Evolutionary conservation across 257 asterid species (phyloP).

Genomic region (Misopates orontium): DNA sequence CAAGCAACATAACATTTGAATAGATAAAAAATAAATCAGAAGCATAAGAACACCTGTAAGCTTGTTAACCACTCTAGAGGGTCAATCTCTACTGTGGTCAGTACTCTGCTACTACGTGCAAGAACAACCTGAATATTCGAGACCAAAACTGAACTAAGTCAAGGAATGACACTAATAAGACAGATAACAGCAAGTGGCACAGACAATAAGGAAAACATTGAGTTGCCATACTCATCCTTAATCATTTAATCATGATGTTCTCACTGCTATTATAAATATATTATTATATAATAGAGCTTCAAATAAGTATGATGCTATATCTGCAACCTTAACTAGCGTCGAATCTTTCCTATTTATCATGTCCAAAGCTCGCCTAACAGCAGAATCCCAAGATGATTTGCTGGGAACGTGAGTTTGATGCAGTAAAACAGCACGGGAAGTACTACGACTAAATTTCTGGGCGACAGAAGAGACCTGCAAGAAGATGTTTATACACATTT

Average conservation of each 20-base stretch:
- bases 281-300: background rate
- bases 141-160: conserved; percentile 4
- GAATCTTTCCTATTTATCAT: conserved; percentile 56
- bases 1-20: conserved; percentile 3
- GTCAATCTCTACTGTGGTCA: conserved; percentile 68
- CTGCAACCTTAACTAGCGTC: conserved; percentile 65
- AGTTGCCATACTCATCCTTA: background rate
- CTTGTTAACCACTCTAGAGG: conserved; percentile 76
- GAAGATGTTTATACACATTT: background rate
- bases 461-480: conserved; percentile 68
- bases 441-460: conserved; percentile 34
- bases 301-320: background rate
- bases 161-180: background rate
- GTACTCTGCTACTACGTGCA: conserved; percentile 91
- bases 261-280: background rate
- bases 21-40: conserved; percentile 19
- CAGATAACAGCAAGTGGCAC: background rate
- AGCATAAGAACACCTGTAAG: conserved; percentile 56
- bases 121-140: conserved; percentile 71
- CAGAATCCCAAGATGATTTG: conserved; percentile 71
- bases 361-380: conserved; percentile 71
- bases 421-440: conserved; percentile 44
- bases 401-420: conserved; percentile 68
- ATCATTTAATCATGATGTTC: conserved; percentile 2
- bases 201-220: background rate